Percentiles rank a stretch among this genome's conserved stretches.
Conservation (phyloP, 768 basidiomycete species). For the Pleurotus sapidus region DNA sequence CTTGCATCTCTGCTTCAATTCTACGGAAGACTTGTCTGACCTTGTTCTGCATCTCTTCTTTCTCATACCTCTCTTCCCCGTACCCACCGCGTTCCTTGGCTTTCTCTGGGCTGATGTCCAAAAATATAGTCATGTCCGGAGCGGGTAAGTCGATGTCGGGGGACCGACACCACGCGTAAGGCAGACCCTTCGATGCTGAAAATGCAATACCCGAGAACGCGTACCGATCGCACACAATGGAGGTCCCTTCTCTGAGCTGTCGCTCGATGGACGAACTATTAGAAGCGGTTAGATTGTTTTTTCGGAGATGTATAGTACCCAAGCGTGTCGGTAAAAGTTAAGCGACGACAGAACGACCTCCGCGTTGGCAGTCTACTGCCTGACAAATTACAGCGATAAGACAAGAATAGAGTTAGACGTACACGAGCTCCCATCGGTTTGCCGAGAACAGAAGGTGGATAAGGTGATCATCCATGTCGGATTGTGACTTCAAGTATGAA, state of each 20-base stretch:
- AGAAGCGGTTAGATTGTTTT: neutral
- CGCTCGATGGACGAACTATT: slow-evolving; percentile 58
- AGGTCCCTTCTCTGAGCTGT: slow-evolving; percentile 59
- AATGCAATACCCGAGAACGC: slow-evolving; percentile 97
- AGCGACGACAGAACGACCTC: neutral
- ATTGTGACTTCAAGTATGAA: slow-evolving; percentile 78
- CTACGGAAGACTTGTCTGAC: slow-evolving; percentile 60
- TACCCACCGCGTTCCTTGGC: slow-evolving; percentile 75
- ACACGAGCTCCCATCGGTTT: slow-evolving; percentile 97
- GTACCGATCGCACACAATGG: slow-evolving; percentile 89
- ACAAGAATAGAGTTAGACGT: slow-evolving; percentile 19
- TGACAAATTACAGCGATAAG: neutral
- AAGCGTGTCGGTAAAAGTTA: neutral
- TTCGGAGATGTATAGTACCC: neutral
- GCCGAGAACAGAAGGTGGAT: slow-evolving; percentile 96
- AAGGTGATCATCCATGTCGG: slow-evolving; percentile 87
- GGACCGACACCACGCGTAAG: slow-evolving; percentile 79
- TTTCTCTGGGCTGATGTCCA: slow-evolving; percentile 72
- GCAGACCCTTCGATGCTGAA: slow-evolving; percentile 64
- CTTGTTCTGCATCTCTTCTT: slow-evolving; percentile 64
- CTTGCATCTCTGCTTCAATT: slow-evolving; percentile 50
- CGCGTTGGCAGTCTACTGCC: neutral
- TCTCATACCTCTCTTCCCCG: slow-evolving; percentile 87
- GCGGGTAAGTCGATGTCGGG: slow-evolving; percentile 88
- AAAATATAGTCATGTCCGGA: slow-evolving; percentile 86